Conservation (phyloP, 345 rosid species). For the Boechera retrofracta region DNA sequence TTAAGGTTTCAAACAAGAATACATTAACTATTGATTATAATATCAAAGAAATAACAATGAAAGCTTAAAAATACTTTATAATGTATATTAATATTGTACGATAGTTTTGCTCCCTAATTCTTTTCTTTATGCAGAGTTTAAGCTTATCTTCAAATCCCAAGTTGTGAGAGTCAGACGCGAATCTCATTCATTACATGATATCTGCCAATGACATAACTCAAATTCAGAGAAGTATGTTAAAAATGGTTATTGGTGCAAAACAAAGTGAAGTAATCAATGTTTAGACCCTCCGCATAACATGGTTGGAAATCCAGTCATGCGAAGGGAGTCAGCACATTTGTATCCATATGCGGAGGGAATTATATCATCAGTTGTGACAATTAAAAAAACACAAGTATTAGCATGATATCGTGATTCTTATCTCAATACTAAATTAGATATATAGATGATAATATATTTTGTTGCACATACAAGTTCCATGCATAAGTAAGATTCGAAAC, state of each 20-base stretch:
- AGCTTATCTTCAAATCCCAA: neutral
- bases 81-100: too few species aligned
- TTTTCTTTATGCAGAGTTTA: neutral
- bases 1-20: too few species aligned
- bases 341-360: slow-evolving; percentile 58
- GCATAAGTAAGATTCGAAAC: slow-evolving; percentile 52
- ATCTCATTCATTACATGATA: neutral
- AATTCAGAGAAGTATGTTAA: too few species aligned
- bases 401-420: neutral
- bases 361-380: slow-evolving; percentile 58
- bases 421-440: neutral
- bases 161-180: neutral
- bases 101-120: neutral
- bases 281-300: slow-evolving; percentile 63
- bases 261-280: neutral
- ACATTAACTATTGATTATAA: neutral
- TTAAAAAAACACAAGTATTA: neutral
- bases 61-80: too few species aligned
- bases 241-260: neutral
- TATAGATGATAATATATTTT: too few species aligned
- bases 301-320: slow-evolving; percentile 55
- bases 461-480: slow-evolving; percentile 54
- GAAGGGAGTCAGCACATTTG: slow-evolving; percentile 56
- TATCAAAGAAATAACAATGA: too few species aligned
- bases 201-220: neutral